phyloP scores from a whole-genome alignment of 345 rosid genomes.

The Linum usitatissimum region DNA sequence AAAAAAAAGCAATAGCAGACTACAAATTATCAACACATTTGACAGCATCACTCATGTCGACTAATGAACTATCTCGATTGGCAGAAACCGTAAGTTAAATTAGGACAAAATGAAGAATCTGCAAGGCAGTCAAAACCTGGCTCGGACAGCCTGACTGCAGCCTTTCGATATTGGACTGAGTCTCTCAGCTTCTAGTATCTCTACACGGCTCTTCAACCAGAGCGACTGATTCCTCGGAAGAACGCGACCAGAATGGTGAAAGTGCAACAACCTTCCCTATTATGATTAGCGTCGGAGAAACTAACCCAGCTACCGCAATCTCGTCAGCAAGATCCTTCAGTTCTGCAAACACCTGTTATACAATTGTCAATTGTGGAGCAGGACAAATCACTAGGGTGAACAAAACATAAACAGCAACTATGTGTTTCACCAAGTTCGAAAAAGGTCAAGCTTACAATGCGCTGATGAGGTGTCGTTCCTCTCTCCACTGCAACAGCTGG shows the following conservation, averaged over 20 bases:
- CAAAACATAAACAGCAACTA: neutral
- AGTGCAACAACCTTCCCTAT: conserved; percentile 84
- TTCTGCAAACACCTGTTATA: conserved; percentile 64
- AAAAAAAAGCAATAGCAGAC: no score
- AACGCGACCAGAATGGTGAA: conserved; percentile 70
- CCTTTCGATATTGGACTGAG: no score
- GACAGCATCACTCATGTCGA: no score
- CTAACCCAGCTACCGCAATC: conserved; percentile 44
- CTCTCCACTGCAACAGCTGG: conserved; percentile 92
- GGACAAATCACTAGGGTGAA: neutral
- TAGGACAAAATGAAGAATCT: no score
- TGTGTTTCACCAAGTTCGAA: neutral
- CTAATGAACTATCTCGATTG: no score
- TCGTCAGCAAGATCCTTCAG: conserved; percentile 59
- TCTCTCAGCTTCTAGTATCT: no score
- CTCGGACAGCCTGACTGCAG: no score
- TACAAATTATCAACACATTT: no score
- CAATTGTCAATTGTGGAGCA: conserved; percentile 10
- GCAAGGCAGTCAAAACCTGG: no score
- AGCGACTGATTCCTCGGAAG: conserved; percentile 11
- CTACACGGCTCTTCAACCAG: neutral
- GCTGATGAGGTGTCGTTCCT: conserved; percentile 77
- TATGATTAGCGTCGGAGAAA: conserved; percentile 74
- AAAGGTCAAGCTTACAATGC: conserved; percentile 37
- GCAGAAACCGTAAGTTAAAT: no score